Base-by-base conservation (phyloP, 2,329 filamentous ascomycete species). In the Ceratocystis eucalypticola region DNA sequence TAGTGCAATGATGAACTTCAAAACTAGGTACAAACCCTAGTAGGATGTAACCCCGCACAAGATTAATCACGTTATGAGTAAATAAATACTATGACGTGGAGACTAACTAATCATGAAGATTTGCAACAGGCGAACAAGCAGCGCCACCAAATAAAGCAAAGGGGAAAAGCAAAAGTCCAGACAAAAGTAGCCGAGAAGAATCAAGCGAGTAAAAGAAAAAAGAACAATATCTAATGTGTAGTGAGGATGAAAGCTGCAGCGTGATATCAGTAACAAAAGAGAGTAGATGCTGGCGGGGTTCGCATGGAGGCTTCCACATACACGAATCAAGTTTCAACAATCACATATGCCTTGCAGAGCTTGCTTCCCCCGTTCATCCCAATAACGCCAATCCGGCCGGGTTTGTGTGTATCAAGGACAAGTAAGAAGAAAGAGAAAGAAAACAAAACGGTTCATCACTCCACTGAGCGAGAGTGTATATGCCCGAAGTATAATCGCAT, bases 151-250 rank as follows among this genome's bases (percentile, higher is more conserved):
- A 48, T 55, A 50, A 30, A 12, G 20, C 46, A 17, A 28, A 25
- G 15, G 55, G 22, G n/a, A 53, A 64, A 37, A 64, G 33, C 62
- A 64, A n/a, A 44, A 65, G 15, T 15, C 37, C 22, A 62, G 7
- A 33, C 20, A 62, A 28, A 20, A 62, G 10, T 15, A 41, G 37
- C 37, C 37, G 3, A 41, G 37, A 41, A 15, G 37, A 41, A 45
- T 20, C 15, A 28, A 10, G 20, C 61, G 7, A 46, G 15, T 12
- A 62, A 46, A 28, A 17, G 48, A 15, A 20, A 28, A 50, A 64
- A 46, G 25, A 50, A 33, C 62, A 41, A 57, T 65, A 59, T 65
- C 30, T 55, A 65, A 65, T 44, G 37, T 22, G 48, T 15, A 48
- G 30, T 25, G 46, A 64, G 22, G 33, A 64, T 25, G 20, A 48